Evolutionary conservation across 164 flowering plant genomes (phyloP), one percentile per base, ranked within the genome.

Genomic region (Nymphaea colorata): DNA sequence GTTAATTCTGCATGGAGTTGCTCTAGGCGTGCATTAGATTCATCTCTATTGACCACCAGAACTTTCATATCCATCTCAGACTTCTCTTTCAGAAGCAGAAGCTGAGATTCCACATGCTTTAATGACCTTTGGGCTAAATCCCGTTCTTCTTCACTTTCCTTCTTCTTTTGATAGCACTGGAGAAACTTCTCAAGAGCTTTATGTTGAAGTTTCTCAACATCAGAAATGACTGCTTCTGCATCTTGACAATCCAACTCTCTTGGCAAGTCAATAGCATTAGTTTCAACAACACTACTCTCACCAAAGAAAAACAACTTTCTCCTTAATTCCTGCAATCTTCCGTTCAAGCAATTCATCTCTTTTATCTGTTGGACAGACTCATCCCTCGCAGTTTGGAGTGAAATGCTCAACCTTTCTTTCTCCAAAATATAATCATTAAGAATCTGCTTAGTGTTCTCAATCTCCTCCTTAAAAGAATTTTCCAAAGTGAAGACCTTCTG

Each of bases 291-390:
- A 10, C 72, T 65, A 43, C 75, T 73, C 45, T 79, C 66, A 36
- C 51, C 51, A 74, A 79, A 75, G 59, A 85, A 62, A 60, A 79
- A 84, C 64, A 92, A 85, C 79, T 95, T 90, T 8, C 84, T 89
- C 70, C 72, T 84, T 69, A 91, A 62, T 71, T 94, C 98, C 74
- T 95, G 96, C 64, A 88, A 42, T 76, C 45, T 80, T 68, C 71
- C 87, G 69, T 79, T 80, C 70, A 83, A 64, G 67, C 60, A 59
- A 62, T 65, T 70, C 72, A 84, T 69, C 72, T 93, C 95, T 44
- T 67, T 67, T 4, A 45, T 73, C 70, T 91, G 84, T 70, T 71
- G 68, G 25, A 71, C 72, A 72, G 75, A 82, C 66, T 84, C 89
- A 64, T 75, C 81, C 71, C 73, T 74, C 71, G 79, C 80, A 44